Conservation (phyloP, 495 filamentous ascomycete species). For the Rhypophila decipiens region DNA sequence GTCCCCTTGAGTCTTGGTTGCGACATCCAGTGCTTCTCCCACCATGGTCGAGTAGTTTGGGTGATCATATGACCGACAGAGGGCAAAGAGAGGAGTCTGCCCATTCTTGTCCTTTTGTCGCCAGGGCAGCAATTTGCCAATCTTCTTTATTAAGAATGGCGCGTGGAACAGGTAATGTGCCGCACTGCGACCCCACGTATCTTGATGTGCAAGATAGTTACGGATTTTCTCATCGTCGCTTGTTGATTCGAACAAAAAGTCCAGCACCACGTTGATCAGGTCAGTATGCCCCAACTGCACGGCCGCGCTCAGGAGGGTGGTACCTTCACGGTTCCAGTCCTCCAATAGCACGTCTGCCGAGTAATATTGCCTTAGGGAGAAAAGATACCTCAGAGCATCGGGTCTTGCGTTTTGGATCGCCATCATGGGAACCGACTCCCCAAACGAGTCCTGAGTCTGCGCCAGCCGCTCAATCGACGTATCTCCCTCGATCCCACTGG, state of each 20-base stretch:
- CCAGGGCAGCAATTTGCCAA: conserved; percentile 81
- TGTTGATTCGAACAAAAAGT: conserved; percentile 42
- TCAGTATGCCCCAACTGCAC: conserved; percentile 76
- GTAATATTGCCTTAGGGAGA: conserved; percentile 69
- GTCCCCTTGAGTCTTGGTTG: conserved; percentile 68
- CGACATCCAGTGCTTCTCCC: conserved; percentile 64
- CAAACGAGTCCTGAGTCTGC: conserved; percentile 71
- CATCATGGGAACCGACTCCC: conserved; percentile 95
- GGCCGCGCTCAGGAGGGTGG: conserved; percentile 87
- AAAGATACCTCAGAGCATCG: conserved; percentile 67
- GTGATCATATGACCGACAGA: conserved; percentile 95
- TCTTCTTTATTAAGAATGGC: conserved; percentile 65
- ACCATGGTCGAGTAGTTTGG: conserved; percentile 82
- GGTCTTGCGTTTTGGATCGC: conserved; percentile 71
- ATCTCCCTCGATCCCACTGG: conserved; percentile 73
- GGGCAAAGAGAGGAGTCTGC: conserved; percentile 89
- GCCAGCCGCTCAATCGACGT: conserved; percentile 75
- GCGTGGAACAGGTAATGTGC: conserved; percentile 96
- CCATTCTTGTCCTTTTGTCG: conserved; percentile 88
- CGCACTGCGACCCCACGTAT: conserved; percentile 78
- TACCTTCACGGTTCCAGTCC: conserved; percentile 82
- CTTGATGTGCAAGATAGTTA: conserved; percentile 66
- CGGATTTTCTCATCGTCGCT: conserved; percentile 41
- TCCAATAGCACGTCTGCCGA: conserved; percentile 61
- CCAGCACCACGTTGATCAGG: conserved; percentile 67